These are phyloP conservation scores for Tubosaeta sp. DNA, from an alignment of 768 basidiomycete genomes.

Conservation along the genomic window DNA sequence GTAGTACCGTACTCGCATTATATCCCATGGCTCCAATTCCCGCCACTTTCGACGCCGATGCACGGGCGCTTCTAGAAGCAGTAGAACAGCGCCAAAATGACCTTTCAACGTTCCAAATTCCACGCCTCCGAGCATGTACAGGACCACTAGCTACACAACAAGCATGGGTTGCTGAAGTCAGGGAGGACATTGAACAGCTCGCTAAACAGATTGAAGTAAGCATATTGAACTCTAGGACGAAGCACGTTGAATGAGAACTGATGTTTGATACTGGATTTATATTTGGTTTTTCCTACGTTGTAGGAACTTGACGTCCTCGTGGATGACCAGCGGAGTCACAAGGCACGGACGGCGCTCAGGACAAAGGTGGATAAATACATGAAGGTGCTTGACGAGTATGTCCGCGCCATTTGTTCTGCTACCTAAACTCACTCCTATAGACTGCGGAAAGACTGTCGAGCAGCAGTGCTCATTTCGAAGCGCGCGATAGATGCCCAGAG, in stretches of 20 bases:
- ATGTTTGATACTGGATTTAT: background rate
- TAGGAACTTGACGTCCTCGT: conserved; percentile 67
- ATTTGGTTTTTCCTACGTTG: background rate
- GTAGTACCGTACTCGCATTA: background rate
- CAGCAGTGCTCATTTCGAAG: conserved; percentile 72
- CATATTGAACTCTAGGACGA: conserved; percentile 29
- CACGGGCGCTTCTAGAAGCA: conserved; percentile 44
- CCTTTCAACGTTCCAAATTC: conserved; percentile 66
- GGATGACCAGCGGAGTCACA: conserved; percentile 66
- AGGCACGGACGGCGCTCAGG: conserved; percentile 45
- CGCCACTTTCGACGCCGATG: conserved; percentile 47
- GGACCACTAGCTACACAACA: conserved; percentile 73
- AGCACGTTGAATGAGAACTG: background rate
- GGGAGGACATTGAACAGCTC: conserved; percentile 67
- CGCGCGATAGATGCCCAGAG: conserved; percentile 59
- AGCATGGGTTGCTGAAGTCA: conserved; percentile 65
- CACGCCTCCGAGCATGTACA: conserved; percentile 61
- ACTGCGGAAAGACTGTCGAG: conserved; percentile 57
- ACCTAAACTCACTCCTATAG: conserved; percentile 31
- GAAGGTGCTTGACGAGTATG: conserved; percentile 49
- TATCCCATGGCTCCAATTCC: conserved; percentile 61
- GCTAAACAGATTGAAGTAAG: conserved; percentile 58
- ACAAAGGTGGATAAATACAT: conserved; percentile 47
- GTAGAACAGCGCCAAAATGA: conserved; percentile 58
- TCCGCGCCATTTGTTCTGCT: conserved; percentile 4